These are phyloP conservation scores for Davidsoniella australis DNA, from an alignment of 2,329 filamentous ascomycete species.

Conservation along the genomic window DNA sequence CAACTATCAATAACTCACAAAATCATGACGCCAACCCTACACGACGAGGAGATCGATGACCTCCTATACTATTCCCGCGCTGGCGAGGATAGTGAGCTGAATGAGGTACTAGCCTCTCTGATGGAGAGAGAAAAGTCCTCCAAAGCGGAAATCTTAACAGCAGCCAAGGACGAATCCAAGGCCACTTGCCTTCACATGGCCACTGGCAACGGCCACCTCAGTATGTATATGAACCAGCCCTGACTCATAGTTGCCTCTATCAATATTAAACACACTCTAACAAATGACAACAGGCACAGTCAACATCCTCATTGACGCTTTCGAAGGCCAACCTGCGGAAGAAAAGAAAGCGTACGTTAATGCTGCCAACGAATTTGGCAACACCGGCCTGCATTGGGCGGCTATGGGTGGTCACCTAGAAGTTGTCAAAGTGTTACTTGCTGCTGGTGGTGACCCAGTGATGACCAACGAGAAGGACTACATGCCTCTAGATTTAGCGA, in stretches of 20 bases:
- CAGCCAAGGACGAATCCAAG: constrained; percentile 56
- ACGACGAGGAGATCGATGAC: constrained; percentile 75
- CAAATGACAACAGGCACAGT: constrained; percentile 24
- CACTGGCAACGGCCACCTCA: constrained; percentile 71
- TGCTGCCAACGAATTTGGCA: constrained; percentile 61
- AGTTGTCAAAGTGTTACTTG: constrained; percentile 57
- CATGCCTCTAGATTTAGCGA: constrained; percentile 58
- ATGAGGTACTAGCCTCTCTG: constrained; percentile 38
- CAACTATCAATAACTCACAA: constrained; percentile 6
- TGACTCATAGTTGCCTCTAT: not conserved
- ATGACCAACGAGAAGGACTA: constrained; percentile 73
- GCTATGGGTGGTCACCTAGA: constrained; percentile 75
- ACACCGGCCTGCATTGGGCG: constrained; percentile 89
- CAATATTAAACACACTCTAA: constrained; percentile 3
- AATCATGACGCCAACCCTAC: constrained; percentile 36
- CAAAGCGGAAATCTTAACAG: constrained; percentile 46
- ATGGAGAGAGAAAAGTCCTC: constrained; percentile 42
- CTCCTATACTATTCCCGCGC: constrained; percentile 72
- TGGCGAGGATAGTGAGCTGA: constrained; percentile 57
- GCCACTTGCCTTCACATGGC: constrained; percentile 85
- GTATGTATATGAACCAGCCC: constrained; percentile 27
- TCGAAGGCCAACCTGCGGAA: constrained; percentile 22
- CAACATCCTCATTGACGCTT: constrained; percentile 25
- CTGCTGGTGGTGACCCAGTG: constrained; percentile 56
- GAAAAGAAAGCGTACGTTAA: constrained; percentile 41